Evolutionary conservation across 148 eudicot species (phyloP), one percentile per base, ranked within the genome.

Genomic region (Fagopyrum esculentum): DNA sequence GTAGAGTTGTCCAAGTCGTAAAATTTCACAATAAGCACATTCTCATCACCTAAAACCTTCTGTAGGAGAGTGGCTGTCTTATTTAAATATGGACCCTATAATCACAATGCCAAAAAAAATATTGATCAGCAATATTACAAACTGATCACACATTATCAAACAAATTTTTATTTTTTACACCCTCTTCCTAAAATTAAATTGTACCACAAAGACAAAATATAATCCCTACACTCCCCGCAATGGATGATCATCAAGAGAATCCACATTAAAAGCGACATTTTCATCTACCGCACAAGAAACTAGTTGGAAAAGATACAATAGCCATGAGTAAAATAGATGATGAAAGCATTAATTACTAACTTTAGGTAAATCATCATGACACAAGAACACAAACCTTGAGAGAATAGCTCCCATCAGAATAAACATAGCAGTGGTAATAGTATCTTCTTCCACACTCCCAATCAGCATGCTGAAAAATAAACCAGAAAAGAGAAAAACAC

Each of bases 11-110:
- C 75, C 46, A 48, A 47, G 59, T 76, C 74, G 2, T 68, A 54
- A 77, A 93, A 86, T 76, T 90, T 89, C 10, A 93, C 96, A 40
- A 81, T 77, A 48, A 93, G 54, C 22, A 93, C 86, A 44, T 93
- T 93, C 45, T 87, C 89, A 78, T 93, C 98, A 47, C 96, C 92
- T 43, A 90, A 40, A 35, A 70, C 76, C 77, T 90, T 86, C 56
- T 93, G 98, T 1, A 93, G 71, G 76, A 84, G 90, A 73, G 93
- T 90, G 57, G 84, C 77, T 43, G 89, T 77, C 76, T 81, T 78
- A 76, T 77, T 80, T 40, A 90, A 76, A 81, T 45, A 81, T 12
- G 97, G 94, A 9, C 93, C 97, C 93, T 89, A 22, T 22, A 76
- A 10, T 56, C 11, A 30, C 17, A 35, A 2, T 17, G 12, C 52